These are phyloP conservation scores for Wallacemonas collosoma DNA, from an alignment of 208 protist species.

Conservation along the genomic window DNA sequence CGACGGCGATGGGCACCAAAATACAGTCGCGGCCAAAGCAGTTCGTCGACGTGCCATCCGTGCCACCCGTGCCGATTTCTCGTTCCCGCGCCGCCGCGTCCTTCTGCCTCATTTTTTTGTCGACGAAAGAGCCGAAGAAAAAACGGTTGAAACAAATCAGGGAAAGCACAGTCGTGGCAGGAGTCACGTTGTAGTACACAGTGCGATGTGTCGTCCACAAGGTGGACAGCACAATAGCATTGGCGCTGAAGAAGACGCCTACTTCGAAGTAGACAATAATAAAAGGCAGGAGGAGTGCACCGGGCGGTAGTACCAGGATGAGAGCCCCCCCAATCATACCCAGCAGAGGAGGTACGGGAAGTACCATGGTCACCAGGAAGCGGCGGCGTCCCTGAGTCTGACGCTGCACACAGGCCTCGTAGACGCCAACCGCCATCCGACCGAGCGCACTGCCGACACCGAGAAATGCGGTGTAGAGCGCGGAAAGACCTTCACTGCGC, in stretches of 20 bases:
- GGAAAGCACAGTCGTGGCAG: constrained; percentile 46
- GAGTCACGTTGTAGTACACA: constrained; percentile 67
- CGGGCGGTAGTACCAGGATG: constrained; percentile 51
- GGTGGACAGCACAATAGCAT: constrained; percentile 61
- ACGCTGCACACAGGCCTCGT: constrained; percentile 68
- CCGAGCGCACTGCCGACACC: constrained; percentile 62
- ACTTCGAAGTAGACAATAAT: constrained; percentile 71
- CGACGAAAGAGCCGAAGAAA: constrained; percentile 53
- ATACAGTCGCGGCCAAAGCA: constrained; percentile 53
- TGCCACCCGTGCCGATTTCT: constrained; percentile 22
- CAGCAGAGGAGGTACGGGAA: constrained; percentile 53
- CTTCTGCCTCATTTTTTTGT: constrained; percentile 33
- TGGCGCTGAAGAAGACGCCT: constrained; percentile 54
- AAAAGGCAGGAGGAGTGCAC: constrained; percentile 54
- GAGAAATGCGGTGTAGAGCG: constrained; percentile 73
- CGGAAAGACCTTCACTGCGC: constrained; percentile 35
- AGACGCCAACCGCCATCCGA: constrained; percentile 59
- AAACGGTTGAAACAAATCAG: constrained; percentile 69
- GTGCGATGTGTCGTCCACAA: constrained; percentile 54
- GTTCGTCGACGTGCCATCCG: constrained; percentile 11
- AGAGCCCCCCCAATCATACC: constrained; percentile 44
- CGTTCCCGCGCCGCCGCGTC: constrained; percentile 1
- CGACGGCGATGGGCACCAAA: constrained; percentile 44
- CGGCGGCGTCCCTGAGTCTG: constrained; percentile 41
- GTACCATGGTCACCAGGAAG: constrained; percentile 52